Percentiles rank a stretch among this genome's conserved stretches.
Conservation (phyloP, 352 stramenopile species). For the Globisporangium abappressorium region DNA sequence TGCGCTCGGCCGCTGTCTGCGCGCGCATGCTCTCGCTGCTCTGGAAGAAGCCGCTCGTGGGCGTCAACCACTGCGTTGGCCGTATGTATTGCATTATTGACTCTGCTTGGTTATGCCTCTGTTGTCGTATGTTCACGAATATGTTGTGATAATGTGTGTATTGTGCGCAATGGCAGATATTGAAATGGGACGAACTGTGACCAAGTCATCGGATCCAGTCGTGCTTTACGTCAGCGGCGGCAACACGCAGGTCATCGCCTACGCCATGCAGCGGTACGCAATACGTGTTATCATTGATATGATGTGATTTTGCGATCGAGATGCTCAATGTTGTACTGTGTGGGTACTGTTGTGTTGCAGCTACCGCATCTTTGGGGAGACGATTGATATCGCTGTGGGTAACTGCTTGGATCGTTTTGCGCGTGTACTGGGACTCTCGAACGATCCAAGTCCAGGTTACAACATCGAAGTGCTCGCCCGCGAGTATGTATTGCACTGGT, state of each 20-base stretch:
- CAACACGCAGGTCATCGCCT: constrained; percentile 97
- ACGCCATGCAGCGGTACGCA: constrained; percentile 79
- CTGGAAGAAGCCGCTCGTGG: constrained; percentile 95
- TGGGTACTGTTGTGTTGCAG: constrained; percentile 26
- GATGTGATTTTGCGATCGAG: not conserved
- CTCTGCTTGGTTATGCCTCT: not conserved
- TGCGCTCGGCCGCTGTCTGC: constrained; percentile 95
- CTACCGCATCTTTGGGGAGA: constrained; percentile 99
- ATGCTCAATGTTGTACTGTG: constrained; percentile 11
- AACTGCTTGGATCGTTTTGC: constrained; percentile 99
- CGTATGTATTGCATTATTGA: constrained; percentile 45
- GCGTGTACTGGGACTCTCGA: constrained; percentile 94
- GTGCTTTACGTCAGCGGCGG: constrained; percentile 99
- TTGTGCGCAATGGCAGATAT: constrained; percentile 84
- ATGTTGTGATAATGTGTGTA: constrained; percentile 3
- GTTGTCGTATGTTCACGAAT: not conserved
- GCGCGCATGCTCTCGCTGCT: constrained; percentile 93
- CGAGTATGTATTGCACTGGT: constrained; percentile 43
- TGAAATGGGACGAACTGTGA: constrained; percentile 99
- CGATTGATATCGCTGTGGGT: constrained; percentile 99
- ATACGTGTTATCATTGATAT: not conserved
- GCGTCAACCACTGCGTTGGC: constrained; percentile 99
- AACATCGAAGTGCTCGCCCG: constrained; percentile 99
- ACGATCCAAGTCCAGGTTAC: constrained; percentile 98
- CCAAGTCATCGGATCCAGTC: constrained; percentile 93